These are phyloP conservation scores for Neopestalotiopsis sp. DNA, from an alignment of 2,329 filamentous ascomycete genomes.

Conservation along the genomic window DNA sequence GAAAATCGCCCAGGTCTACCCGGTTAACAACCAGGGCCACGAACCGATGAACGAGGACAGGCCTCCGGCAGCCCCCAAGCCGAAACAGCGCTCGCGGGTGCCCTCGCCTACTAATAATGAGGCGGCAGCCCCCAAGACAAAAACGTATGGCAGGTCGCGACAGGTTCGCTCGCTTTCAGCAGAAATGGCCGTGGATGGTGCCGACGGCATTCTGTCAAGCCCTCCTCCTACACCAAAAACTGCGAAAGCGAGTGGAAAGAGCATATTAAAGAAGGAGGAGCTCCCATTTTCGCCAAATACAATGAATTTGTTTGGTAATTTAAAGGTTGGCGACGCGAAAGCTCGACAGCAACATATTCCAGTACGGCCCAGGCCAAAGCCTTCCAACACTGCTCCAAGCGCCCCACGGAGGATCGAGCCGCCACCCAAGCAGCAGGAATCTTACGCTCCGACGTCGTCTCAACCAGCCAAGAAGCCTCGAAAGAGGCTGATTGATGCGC, in stretches of 20 bases:
- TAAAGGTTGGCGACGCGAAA: slow-evolving; percentile 17
- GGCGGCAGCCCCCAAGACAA: slow-evolving; percentile 15
- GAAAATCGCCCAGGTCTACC: slow-evolving; percentile 35
- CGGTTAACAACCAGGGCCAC: slow-evolving; percentile 28
- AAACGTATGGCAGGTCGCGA: slow-evolving; percentile 20
- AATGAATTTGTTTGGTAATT: slow-evolving; percentile 21
- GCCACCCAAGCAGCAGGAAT: not conserved
- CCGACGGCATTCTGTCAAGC: slow-evolving; percentile 32
- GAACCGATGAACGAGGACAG: slow-evolving; percentile 23
- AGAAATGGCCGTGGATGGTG: slow-evolving; percentile 29
- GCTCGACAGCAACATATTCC: slow-evolving; percentile 31
- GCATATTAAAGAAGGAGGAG: slow-evolving; percentile 18
- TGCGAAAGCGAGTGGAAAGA: slow-evolving; percentile 12
- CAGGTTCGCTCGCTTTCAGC: slow-evolving; percentile 23
- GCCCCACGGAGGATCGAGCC: not conserved
- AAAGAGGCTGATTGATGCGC: slow-evolving; percentile 35
- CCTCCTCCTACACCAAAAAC: slow-evolving; percentile 35
- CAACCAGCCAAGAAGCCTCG: slow-evolving; percentile 28
- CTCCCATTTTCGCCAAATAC: slow-evolving; percentile 22
- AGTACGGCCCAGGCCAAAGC: slow-evolving; percentile 28
- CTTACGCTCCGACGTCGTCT: not conserved
- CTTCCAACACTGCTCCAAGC: not conserved
- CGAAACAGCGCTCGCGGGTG: slow-evolving; percentile 28
- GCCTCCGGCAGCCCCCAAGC: slow-evolving; percentile 22
- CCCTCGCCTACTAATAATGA: slow-evolving; percentile 21